These are phyloP conservation scores for Chlorella ohadii DNA, from an alignment of 139 green algal genomes.

Conservation along the genomic window DNA sequence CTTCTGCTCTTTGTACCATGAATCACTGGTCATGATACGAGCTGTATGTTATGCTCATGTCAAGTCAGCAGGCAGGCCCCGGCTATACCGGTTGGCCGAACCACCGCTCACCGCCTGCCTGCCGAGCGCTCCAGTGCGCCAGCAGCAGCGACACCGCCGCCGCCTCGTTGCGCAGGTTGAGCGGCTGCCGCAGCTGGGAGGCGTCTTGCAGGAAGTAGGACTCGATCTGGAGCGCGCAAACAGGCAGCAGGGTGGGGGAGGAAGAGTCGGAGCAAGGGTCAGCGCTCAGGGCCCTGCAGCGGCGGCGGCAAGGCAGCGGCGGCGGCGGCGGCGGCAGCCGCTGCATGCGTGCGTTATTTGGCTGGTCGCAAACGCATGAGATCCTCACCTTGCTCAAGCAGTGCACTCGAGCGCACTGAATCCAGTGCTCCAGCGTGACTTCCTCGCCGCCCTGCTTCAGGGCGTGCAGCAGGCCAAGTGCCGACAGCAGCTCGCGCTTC, in stretches of 20 bases:
- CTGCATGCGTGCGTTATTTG: constrained; percentile 31
- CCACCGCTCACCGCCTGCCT: not conserved
- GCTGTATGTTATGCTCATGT: no score
- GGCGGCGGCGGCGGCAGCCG: constrained; percentile 45
- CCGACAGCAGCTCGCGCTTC: not conserved
- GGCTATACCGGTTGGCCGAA: no score
- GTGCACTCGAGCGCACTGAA: constrained; percentile 32
- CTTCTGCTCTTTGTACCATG: no score
- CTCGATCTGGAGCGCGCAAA: no score
- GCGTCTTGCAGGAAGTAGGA: constrained; percentile 41
- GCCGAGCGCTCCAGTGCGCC: constrained; percentile 7
- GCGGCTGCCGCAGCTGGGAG: constrained; percentile 38
- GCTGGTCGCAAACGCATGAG: no score
- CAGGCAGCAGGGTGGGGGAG: no score
- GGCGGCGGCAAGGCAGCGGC: not conserved
- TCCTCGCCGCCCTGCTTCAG: not conserved
- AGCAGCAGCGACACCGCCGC: constrained; percentile 70
- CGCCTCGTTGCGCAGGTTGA: constrained; percentile 74
- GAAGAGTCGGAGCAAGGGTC: no score
- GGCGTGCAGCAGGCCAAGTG: not conserved
- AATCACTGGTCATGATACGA: no score
- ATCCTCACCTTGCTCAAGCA: constrained; percentile 41
- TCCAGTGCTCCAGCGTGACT: not conserved
- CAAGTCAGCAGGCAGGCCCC: no score
- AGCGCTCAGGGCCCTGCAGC: no score